A percentile compares a stretch with the other conserved stretches of the same genome.
Conservation (phyloP, 2,329 filamentous ascomycete species). For the Aspergillus sp. region DNA sequence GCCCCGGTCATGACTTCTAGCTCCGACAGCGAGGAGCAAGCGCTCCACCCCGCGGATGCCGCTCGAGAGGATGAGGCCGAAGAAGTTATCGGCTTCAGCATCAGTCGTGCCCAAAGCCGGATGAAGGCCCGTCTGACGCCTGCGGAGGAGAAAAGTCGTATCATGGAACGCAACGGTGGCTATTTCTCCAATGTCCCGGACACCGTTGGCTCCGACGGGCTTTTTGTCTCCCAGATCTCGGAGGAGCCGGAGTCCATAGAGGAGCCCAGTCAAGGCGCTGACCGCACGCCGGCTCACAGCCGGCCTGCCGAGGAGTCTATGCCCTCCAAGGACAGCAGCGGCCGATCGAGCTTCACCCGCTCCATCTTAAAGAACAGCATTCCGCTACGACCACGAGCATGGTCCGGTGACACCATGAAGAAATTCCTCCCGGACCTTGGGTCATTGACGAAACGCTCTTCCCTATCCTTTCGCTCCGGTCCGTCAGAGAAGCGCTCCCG, state of each 20-base stretch:
- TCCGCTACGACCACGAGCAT: constrained; percentile 34
- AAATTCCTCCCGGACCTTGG: constrained; percentile 37
- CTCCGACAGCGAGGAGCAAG: constrained; percentile 32
- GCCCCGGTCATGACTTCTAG: constrained; percentile 22
- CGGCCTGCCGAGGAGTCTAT: not conserved
- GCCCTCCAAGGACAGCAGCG: constrained; percentile 17
- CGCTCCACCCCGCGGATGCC: constrained; percentile 14
- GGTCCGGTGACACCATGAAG: constrained; percentile 36
- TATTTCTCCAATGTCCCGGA: constrained; percentile 48
- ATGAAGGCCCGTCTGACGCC: constrained; percentile 58
- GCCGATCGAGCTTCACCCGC: constrained; percentile 33
- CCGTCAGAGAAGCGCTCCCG: constrained; percentile 27
- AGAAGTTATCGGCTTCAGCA: constrained; percentile 57
- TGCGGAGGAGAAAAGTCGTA: constrained; percentile 58
- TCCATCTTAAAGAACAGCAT: constrained; percentile 33
- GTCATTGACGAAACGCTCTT: constrained; percentile 29
- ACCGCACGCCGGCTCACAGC: not conserved
- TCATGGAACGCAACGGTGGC: constrained; percentile 50
- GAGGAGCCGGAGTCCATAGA: constrained; percentile 30
- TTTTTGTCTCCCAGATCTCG: constrained; percentile 31
- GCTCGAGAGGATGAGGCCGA: constrained; percentile 35
- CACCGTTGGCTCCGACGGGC: constrained; percentile 26
- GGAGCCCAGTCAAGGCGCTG: not conserved
- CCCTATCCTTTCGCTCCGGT: constrained; percentile 27
- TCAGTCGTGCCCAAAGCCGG: constrained; percentile 56